These are phyloP conservation scores for Pyracantha coccinea DNA, from an alignment of 331 rosid species.

Conservation along the genomic window DNA sequence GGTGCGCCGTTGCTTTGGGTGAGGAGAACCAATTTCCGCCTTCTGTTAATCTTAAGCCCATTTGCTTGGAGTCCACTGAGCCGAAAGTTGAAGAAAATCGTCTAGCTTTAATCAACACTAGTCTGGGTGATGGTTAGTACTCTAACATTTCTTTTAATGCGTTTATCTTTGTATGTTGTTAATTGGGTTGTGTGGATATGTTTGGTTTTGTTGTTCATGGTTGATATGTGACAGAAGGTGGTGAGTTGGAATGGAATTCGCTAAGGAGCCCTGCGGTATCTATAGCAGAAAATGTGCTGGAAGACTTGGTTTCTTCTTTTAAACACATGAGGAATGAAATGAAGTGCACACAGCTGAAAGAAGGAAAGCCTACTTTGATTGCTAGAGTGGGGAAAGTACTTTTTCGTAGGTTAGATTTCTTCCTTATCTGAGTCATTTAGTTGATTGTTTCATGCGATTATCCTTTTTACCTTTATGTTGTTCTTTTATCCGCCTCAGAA, in stretches of 20 bases:
- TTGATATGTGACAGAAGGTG: neutral
- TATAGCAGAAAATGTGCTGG: conserved; percentile 24
- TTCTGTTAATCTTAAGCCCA: conserved; percentile 19
- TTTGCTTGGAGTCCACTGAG: conserved; percentile 8
- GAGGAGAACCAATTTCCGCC: conserved; percentile 18
- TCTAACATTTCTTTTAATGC: neutral
- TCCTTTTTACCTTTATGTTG: neutral
- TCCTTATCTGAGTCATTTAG: neutral
- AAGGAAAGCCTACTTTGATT: conserved; percentile 17
- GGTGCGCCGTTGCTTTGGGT: conserved; percentile 29
- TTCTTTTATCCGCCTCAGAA: neutral
- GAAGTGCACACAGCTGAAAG: neutral
- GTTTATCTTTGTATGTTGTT: neutral
- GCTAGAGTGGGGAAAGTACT: conserved; percentile 45
- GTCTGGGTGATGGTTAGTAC: conserved; percentile 14
- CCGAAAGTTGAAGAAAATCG: conserved; percentile 15
- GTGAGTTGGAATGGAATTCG: neutral
- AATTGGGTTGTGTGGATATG: neutral
- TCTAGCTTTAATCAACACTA: conserved; percentile 14
- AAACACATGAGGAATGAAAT: conserved; percentile 17
- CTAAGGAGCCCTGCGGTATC: conserved; percentile 19
- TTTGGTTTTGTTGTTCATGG: neutral
- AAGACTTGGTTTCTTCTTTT: conserved; percentile 20
- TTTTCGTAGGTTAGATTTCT: conserved; percentile 21
- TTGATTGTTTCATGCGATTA: neutral